phyloP scores from a whole-genome alignment of 192 early-diverging fungal genomes.

The Rhizoclosmatium sp. region DNA sequence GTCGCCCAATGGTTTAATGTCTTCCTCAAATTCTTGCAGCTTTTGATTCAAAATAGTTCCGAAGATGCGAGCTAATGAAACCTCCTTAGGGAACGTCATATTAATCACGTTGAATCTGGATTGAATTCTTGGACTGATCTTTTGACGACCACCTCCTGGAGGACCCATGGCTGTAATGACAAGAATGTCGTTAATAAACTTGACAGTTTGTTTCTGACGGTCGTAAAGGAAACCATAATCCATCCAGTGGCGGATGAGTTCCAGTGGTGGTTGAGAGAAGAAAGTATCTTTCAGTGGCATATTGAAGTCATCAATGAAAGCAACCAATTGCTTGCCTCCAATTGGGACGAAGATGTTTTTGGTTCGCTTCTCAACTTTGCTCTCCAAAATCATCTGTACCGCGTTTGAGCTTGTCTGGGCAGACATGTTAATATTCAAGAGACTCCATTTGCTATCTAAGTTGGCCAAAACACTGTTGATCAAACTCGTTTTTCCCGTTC shows the following conservation, averaged over 20 bases:
- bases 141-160: slow-evolving; percentile 66
- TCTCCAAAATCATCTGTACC: slow-evolving; percentile 63
- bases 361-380: slow-evolving; percentile 64
- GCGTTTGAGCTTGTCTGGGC: slow-evolving; percentile 63
- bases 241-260: slow-evolving; percentile 65
- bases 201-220: slow-evolving; percentile 61
- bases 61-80: slow-evolving; percentile 58
- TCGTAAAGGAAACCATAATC: slow-evolving; percentile 68
- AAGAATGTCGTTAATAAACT: slow-evolving; percentile 63
- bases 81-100: slow-evolving; percentile 64
- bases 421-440: slow-evolving; percentile 63
- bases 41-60: slow-evolving; percentile 66
- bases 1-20: slow-evolving; percentile 61
- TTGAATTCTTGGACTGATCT: slow-evolving; percentile 61
- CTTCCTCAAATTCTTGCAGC: slow-evolving; percentile 63
- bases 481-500: slow-evolving; percentile 66
- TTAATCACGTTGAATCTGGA: slow-evolving; percentile 65
- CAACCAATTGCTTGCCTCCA: slow-evolving; percentile 61
- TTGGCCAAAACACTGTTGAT: slow-evolving; percentile 58
- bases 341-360: slow-evolving; percentile 69
- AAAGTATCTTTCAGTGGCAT: slow-evolving; percentile 71
- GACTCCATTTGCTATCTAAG: slow-evolving; percentile 46
- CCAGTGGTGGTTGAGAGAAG: slow-evolving; percentile 67
- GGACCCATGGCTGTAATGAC: slow-evolving; percentile 64
- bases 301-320: slow-evolving; percentile 70